phyloP scores from a whole-genome alignment of 768 basidiomycete genomes.

The Erythrobasidium yunnanense region DNA sequence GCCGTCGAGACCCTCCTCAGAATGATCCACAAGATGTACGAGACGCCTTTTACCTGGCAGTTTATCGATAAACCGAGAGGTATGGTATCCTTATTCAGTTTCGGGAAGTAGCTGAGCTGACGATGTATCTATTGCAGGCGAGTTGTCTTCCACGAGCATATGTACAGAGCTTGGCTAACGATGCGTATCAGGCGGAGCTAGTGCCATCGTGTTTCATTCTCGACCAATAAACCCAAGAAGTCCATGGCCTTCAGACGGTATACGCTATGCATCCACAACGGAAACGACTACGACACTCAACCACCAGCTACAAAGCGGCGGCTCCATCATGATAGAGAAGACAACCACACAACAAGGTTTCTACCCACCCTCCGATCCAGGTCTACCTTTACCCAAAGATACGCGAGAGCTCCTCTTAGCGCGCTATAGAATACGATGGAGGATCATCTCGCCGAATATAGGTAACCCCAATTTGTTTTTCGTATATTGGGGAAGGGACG shows the following conservation, averaged over 20 bases:
- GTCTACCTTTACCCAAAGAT: slow-evolving; percentile 19
- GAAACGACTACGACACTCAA: slow-evolving; percentile 16
- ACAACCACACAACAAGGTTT: slow-evolving; percentile 29
- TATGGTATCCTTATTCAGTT: slow-evolving; percentile 4
- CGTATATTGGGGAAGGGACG: slow-evolving; percentile 32
- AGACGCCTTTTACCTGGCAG: slow-evolving; percentile 26
- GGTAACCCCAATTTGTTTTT: slow-evolving; percentile 30
- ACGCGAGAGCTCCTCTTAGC: slow-evolving; percentile 31
- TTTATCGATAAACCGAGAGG: slow-evolving; percentile 34
- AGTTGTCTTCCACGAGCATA: too few species aligned
- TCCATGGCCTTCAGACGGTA: slow-evolving; percentile 30
- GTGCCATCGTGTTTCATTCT: slow-evolving; percentile 27
- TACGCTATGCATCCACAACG: slow-evolving; percentile 29
- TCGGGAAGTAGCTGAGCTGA: not conserved
- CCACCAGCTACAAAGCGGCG: not conserved
- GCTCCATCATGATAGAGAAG: slow-evolving; percentile 31
- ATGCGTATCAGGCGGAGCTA: slow-evolving; percentile 30
- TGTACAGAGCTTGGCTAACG: not conserved
- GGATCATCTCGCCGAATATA: slow-evolving; percentile 24
- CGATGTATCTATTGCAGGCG: not conserved
- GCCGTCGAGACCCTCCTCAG: slow-evolving; percentile 5
- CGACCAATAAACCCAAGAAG: not conserved
- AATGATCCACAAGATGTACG: slow-evolving; percentile 5
- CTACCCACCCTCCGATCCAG: slow-evolving; percentile 23
- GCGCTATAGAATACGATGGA: slow-evolving; percentile 31